Conservation (phyloP, 2,329 filamentous ascomycete genomes). For the Aureobasidium sp. region DNA sequence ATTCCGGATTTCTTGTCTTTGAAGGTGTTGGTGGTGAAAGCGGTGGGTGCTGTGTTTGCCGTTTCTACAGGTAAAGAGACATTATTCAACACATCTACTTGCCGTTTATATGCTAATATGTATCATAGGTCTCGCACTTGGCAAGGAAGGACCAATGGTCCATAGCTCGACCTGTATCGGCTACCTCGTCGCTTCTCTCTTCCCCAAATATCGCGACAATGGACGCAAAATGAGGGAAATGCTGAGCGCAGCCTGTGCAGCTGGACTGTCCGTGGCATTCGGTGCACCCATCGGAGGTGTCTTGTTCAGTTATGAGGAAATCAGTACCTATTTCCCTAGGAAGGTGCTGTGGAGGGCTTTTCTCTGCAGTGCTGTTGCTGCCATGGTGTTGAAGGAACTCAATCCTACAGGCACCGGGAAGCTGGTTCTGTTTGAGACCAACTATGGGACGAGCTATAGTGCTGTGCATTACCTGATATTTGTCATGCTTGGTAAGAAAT, state of each 20-base stretch:
- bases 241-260: conserved; percentile 49
- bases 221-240: conserved; percentile 51
- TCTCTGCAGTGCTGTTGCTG: conserved; percentile 49
- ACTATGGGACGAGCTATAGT: conserved; percentile 50
- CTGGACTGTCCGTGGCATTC: conserved; percentile 53
- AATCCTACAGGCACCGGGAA: conserved; percentile 54
- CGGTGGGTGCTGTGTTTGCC: conserved; percentile 50
- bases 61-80: conserved; percentile 41
- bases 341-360: conserved; percentile 54
- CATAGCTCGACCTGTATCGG: conserved; percentile 53
- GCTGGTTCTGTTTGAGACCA: conserved; percentile 53
- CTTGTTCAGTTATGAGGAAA: conserved; percentile 53
- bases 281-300: conserved; percentile 56
- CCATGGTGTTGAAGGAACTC: conserved; percentile 48
- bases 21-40: conserved; percentile 49
- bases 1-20: conserved; percentile 50
- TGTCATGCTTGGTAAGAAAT: conserved; percentile 37
- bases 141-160: conserved; percentile 56
- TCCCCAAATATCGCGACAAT: conserved; percentile 51
- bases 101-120: background rate
- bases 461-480: conserved; percentile 50
- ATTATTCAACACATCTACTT: background rate
- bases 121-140: conserved; percentile 46
- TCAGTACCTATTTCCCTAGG: conserved; percentile 51
- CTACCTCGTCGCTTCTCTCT: conserved; percentile 43